Evolutionary conservation across 768 basidiomycete species (phyloP).

Genomic region (Holtermanniella nyarrowii): DNA sequence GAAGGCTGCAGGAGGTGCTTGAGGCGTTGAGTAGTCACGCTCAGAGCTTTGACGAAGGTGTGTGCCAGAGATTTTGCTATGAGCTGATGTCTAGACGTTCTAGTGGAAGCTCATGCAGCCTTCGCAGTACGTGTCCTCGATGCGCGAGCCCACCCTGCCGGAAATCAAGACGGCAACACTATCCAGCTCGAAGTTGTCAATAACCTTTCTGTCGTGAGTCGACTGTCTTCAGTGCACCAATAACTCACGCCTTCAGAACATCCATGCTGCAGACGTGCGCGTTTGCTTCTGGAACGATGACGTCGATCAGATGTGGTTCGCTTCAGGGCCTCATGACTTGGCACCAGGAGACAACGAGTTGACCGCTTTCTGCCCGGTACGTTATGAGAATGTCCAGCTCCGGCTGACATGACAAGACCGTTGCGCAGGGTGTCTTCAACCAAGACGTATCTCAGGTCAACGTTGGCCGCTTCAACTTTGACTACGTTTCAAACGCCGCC

Average conservation of each 20-base stretch:
- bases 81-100: slow-evolving; percentile 48
- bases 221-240: background rate
- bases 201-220: slow-evolving; percentile 62
- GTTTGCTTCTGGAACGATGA: slow-evolving; percentile 57
- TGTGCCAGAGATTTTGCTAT: background rate
- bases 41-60: background rate
- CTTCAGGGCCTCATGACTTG: slow-evolving; percentile 44
- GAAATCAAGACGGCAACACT: slow-evolving; percentile 57
- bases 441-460: background rate
- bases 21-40: background rate
- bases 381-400: too few relatives aligned
- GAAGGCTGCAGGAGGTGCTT: background rate
- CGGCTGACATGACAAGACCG: background rate
- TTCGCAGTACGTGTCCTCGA: slow-evolving; percentile 49
- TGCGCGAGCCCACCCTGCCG: slow-evolving; percentile 47
- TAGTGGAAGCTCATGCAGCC: slow-evolving; percentile 59
- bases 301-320: slow-evolving; percentile 54
- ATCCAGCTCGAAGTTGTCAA: slow-evolving; percentile 57
- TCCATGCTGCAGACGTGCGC: slow-evolving; percentile 55
- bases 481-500: background rate
- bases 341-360: slow-evolving; percentile 53
- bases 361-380: slow-evolving; percentile 61
- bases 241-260: slow-evolving; percentile 43
- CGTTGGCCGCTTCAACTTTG: background rate
- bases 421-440: background rate